phyloP scores from a whole-genome alignment of 768 basidiomycete species.

The Boletus coccyginus region DNA sequence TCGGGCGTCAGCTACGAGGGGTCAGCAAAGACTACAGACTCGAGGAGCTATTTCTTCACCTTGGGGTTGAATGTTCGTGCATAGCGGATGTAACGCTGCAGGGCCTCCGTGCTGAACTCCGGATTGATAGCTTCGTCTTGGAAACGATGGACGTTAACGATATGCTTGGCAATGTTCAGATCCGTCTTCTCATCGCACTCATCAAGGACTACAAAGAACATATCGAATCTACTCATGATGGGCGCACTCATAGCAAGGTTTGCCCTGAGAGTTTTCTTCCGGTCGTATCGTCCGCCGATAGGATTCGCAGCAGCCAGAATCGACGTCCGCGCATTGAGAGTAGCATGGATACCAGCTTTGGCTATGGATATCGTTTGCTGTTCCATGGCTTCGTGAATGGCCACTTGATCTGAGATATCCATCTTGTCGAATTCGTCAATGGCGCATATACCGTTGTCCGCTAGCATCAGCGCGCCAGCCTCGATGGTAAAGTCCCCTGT shows the following conservation, averaged over 20 bases:
- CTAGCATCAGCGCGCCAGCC: conserved; percentile 98
- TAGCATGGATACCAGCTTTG: conserved; percentile 98
- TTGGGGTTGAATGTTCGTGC: conserved; percentile 98
- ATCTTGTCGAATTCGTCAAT: conserved; percentile 99
- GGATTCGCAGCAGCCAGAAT: conserved; percentile 99
- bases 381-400: conserved; percentile 99
- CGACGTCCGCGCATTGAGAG: conserved; percentile 94
- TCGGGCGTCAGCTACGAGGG: conserved; percentile 77
- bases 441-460: conserved; percentile 99
- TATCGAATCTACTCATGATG: conserved; percentile 97
- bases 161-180: conserved; percentile 91
- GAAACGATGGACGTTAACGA: conserved; percentile 96
- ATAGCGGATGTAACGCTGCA: conserved; percentile 96
- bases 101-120: conserved; percentile 94
- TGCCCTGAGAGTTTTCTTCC: conserved; percentile 85
- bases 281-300: conserved; percentile 93
- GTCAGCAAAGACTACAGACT: conserved; percentile 6
- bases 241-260: conserved; percentile 98
- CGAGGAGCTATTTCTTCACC: conserved; percentile 38
- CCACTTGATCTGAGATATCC: conserved; percentile 98
- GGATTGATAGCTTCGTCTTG: conserved; percentile 93
- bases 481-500: conserved; percentile 99
- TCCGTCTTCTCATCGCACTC: conserved; percentile 95
- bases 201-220: conserved; percentile 98
- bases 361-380: conserved; percentile 99